A percentile compares a stretch with the other conserved stretches of the same genome.
phyloP scores from a whole-genome alignment of 78 protist genomes.

The Dictyostelium purpureum region DNA sequence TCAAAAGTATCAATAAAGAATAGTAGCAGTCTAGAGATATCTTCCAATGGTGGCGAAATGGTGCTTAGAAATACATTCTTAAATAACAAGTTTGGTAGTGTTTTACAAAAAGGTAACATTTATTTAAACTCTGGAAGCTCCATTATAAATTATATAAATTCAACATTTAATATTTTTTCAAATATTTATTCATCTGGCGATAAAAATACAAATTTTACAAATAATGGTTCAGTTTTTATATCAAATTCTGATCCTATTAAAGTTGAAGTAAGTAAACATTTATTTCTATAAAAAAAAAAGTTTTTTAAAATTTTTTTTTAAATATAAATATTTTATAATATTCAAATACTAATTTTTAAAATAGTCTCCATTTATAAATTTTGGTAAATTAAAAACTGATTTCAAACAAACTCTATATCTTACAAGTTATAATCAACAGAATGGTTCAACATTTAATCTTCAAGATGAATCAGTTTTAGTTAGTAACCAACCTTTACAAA shows the following conservation, averaged over 20 bases:
- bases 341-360: neutral
- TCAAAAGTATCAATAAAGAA: too few relatives aligned
- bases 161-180: neutral
- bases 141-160: neutral
- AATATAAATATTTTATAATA: too few relatives aligned
- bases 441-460: neutral
- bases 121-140: neutral
- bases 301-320: too few relatives aligned
- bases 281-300: too few relatives aligned
- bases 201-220: neutral
- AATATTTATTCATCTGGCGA: neutral
- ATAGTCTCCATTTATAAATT: neutral
- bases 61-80: too few relatives aligned
- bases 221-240: neutral
- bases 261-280: too few relatives aligned
- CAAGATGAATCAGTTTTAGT: neutral
- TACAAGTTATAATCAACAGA: neutral
- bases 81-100: too few relatives aligned
- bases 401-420: neutral
- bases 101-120: neutral
- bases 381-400: neutral
- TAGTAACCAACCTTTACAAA: neutral
- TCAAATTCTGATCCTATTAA: too few relatives aligned
- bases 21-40: too few relatives aligned
- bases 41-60: too few relatives aligned